Evolutionary conservation across 176 grass and related monocot genomes (phyloP), one percentile per base, ranked within the genome.

Genomic region (Phoenix roebelenii): DNA sequence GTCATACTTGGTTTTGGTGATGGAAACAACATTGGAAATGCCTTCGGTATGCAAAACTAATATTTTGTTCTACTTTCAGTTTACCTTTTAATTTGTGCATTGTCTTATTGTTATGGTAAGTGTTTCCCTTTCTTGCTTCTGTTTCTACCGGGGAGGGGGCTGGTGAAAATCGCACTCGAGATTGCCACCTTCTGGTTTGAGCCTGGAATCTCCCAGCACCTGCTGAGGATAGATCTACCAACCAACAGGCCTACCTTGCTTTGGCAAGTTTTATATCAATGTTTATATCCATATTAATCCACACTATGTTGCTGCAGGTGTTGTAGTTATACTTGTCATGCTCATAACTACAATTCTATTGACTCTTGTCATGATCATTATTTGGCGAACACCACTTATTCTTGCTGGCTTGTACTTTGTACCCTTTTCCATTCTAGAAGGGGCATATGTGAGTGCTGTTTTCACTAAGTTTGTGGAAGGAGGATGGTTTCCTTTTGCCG

Each of bases 261-360:
- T 28, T 28, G 26, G 26, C 26, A 28, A 28, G 3, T 28, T 28
- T 28, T 28, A 3, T 28, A 28, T 28, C 26, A 28, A 28, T 28
- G 26, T 15, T 16, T 57, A 32, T 20, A 44, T 23, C 56, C 28
- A 16, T 57, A 69, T 18, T 28, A 49, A 26, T 66, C 49, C 52
- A 26, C 26, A 16, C 39, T 48, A 16, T 73, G 25, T 71, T 50
- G 30, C 17, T 72, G 79, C 83, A 95, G 90, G 90, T 80, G 83
- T 83, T 54, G 90, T 86, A 28, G 85, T 89, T 48, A 95, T 89
- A 75, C 81, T 89, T 57, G 90, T 95, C 30, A 83, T 95, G 90
- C 72, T 89, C 25, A 95, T 95, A 69, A 95, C 90, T 20, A 89
- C 79, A 53, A 65, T 95, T 77, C 57, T 95, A 52, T 69, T 95